These are phyloP conservation scores for Lentinula sp. DNA, from an alignment of 768 basidiomycete genomes.

Conservation along the genomic window DNA sequence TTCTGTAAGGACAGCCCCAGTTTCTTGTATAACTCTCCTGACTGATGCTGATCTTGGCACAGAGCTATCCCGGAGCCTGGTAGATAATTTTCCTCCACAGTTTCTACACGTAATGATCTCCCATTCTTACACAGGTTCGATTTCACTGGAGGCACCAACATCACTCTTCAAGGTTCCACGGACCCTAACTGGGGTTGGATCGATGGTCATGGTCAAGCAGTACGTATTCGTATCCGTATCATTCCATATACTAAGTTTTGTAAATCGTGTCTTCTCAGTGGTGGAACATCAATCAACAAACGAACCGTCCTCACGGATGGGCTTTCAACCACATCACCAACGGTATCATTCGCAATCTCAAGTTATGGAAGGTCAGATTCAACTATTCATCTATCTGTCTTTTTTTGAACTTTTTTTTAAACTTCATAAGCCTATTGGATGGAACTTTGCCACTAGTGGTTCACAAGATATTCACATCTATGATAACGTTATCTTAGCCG, in stretches of 20 bases:
- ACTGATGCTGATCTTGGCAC: not conserved
- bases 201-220: constrained; percentile 52
- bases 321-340: constrained; percentile 46
- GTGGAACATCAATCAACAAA: constrained; percentile 50
- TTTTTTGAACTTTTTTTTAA: not conserved
- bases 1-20: constrained; percentile 27
- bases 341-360: constrained; percentile 53
- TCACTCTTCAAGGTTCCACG: constrained; percentile 48
- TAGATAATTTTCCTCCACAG: constrained; percentile 11
- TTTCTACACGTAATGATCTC: not conserved
- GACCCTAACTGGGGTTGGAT: constrained; percentile 64
- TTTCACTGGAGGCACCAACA: constrained; percentile 49
- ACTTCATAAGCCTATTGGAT: constrained; percentile 41
- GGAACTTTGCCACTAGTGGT: constrained; percentile 51
- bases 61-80: constrained; percentile 44
- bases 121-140: constrained; percentile 34
- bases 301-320: constrained; percentile 50
- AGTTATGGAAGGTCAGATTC: constrained; percentile 41
- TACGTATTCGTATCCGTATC: constrained; percentile 12
- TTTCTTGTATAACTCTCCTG: not conserved
- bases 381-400: not conserved
- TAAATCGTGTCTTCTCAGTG: constrained; percentile 29
- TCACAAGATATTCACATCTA: constrained; percentile 43
- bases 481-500: constrained; percentile 49
- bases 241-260: not conserved